Evolutionary conservation across 2,329 filamentous ascomycete genomes (phyloP).

Genomic region (Shiraia sp.): DNA sequence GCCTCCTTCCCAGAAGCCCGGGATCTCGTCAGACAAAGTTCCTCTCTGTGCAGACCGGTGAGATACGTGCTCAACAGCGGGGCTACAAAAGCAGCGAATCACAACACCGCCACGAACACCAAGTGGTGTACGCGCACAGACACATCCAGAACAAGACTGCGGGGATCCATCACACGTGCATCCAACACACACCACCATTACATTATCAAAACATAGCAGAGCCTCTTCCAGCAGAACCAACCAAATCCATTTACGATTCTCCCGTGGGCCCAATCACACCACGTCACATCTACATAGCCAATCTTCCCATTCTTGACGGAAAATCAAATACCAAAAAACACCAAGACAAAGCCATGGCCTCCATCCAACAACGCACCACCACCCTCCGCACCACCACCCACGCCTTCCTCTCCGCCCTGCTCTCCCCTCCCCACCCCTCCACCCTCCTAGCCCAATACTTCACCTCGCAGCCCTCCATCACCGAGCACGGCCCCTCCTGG

Average conservation of each 20-base stretch:
- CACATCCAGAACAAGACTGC: no score
- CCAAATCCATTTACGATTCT: no score
- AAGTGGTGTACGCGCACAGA: no score
- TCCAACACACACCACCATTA: no score
- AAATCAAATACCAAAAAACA: background rate
- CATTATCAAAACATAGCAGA: no score
- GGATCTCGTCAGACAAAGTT: background rate
- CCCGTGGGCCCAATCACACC: no score
- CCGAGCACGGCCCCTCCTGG: constrained; percentile 49
- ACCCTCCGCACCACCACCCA: constrained; percentile 28
- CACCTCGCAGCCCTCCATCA: constrained; percentile 37
- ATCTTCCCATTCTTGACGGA: constrained; percentile 1
- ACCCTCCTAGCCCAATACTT: constrained; percentile 35
- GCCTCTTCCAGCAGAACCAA: no score
- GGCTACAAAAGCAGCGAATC: no score
- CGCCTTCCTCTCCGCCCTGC: constrained; percentile 35
- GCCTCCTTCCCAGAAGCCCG: background rate
- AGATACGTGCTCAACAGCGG: background rate
- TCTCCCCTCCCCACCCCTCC: constrained; percentile 27
- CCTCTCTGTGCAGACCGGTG: no score
- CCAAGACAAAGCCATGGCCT: constrained; percentile 11
- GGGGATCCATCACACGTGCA: no score
- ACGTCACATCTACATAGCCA: constrained; percentile 1
- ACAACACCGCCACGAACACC: no score
- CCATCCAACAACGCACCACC: constrained; percentile 11